Conservation (phyloP, 2,329 filamentous ascomycete genomes). For the Coniochaeta sp. region DNA sequence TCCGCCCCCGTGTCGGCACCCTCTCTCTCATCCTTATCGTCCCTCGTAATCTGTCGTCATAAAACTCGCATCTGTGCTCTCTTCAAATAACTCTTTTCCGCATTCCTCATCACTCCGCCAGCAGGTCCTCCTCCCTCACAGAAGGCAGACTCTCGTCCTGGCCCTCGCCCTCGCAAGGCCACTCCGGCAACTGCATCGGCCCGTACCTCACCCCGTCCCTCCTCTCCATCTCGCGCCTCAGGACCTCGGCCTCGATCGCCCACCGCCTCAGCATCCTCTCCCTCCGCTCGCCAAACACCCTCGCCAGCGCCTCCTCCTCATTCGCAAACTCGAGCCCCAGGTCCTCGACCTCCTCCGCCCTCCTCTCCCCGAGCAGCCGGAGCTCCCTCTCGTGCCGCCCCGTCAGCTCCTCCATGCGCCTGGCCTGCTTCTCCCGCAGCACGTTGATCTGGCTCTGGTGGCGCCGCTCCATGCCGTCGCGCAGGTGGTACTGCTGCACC, state of each 20-base stretch:
- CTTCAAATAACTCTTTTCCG: too few species aligned
- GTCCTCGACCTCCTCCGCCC: conserved; percentile 38
- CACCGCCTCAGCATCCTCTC: conserved; percentile 39
- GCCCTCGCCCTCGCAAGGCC: conserved; percentile 20
- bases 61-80: not conserved
- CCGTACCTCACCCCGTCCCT: conserved; percentile 35
- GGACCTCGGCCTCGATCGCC: conserved; percentile 43
- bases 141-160: not conserved
- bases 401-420: conserved; percentile 51
- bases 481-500: conserved; percentile 52
- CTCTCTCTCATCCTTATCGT: too few species aligned
- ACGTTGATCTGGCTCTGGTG: conserved; percentile 57
- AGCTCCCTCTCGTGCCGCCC: conserved; percentile 47
- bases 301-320: conserved; percentile 41
- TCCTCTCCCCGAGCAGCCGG: conserved; percentile 34
- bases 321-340: conserved; percentile 37
- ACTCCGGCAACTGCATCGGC: conserved; percentile 27
- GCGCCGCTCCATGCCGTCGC: conserved; percentile 50
- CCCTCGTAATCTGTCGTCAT: not conserved
- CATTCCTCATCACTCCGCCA: not conserved
- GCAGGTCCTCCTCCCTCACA: not conserved
- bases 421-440: conserved; percentile 55
- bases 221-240: conserved; percentile 43
- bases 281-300: conserved; percentile 36
- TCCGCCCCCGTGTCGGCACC: too few species aligned